These are phyloP conservation scores for Anisogramma anomala DNA, from an alignment of 2,329 filamentous ascomycete genomes.

Conservation along the genomic window DNA sequence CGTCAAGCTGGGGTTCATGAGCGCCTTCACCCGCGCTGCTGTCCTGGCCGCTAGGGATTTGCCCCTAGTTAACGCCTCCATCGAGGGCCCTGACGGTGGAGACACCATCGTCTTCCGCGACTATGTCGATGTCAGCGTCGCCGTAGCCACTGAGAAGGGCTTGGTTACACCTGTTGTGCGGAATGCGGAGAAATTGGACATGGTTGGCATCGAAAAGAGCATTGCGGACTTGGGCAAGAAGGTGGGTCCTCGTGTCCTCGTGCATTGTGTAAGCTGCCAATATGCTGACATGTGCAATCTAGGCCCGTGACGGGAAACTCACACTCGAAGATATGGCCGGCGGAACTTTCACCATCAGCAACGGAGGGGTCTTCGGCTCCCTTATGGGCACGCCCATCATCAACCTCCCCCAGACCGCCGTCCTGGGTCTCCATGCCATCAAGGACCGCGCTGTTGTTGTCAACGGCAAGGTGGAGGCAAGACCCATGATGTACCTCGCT, in stretches of 20 bases:
- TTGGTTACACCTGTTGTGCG: constrained; percentile 93
- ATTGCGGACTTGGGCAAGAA: constrained; percentile 96
- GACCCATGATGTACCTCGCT: constrained; percentile 99
- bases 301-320: constrained; percentile 91
- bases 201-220: constrained; percentile 79
- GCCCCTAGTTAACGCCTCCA: constrained; percentile 91
- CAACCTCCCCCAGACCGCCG: constrained; percentile 87
- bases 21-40: constrained; percentile 83
- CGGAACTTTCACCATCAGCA: constrained; percentile 96
- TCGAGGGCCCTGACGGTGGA: constrained; percentile 86
- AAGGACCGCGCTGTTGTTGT: constrained; percentile 86
- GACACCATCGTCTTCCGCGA: constrained; percentile 98
- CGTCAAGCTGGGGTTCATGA: constrained; percentile 99
- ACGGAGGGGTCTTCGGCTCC: constrained; percentile 92
- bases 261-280: not conserved
- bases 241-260: constrained; percentile 35
- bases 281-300: not conserved
- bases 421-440: constrained; percentile 88
- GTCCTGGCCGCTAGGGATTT: constrained; percentile 89
- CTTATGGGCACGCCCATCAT: constrained; percentile 98
- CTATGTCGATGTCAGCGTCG: constrained; percentile 95
- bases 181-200: constrained; percentile 79
- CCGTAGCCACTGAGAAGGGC: constrained; percentile 94
- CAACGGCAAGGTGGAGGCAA: constrained; percentile 87
- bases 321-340: constrained; percentile 99